Evolutionary conservation across 768 basidiomycete species (phyloP).

Genomic region (Nidularia pulvinata): DNA sequence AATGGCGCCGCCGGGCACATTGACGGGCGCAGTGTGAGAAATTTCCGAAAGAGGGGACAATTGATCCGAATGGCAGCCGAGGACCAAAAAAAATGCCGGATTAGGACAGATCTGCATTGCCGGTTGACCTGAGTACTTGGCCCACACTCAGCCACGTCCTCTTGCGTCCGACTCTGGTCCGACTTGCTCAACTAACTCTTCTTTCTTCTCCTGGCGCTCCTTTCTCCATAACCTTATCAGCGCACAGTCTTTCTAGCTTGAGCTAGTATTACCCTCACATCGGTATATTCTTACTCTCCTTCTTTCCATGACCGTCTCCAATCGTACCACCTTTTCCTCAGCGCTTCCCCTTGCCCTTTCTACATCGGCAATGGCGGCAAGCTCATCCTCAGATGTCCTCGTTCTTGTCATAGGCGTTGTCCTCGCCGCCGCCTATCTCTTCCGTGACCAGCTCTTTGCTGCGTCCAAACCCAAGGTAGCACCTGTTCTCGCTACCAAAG

Average conservation of each 20-base stretch:
- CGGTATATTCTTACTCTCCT: constrained; percentile 14
- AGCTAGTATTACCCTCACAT: constrained; percentile 11
- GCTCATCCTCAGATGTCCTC: constrained; percentile 70
- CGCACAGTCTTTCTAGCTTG: background rate
- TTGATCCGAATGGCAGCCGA: background rate
- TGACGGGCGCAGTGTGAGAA: too few species aligned
- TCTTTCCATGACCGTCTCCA: constrained; percentile 25
- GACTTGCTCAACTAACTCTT: constrained; percentile 4
- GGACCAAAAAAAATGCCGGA: too few species aligned
- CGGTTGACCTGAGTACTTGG: too few species aligned
- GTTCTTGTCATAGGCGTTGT: constrained; percentile 75
- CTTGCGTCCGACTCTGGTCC: constrained; percentile 15
- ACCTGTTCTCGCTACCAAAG: constrained; percentile 39
- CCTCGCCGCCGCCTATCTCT: constrained; percentile 79
- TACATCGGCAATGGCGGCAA: constrained; percentile 49
- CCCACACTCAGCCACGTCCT: background rate
- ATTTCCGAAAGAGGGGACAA: too few species aligned
- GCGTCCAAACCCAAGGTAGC: constrained; percentile 62
- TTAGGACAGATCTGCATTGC: too few species aligned
- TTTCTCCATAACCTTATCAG: constrained; percentile 15
- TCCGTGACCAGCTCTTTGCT: constrained; percentile 78
- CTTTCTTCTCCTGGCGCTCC: constrained; percentile 5
- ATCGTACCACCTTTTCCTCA: constrained; percentile 38
- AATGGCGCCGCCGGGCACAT: too few species aligned
- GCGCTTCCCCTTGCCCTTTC: constrained; percentile 28